These are phyloP conservation scores for Xylaria nigripes DNA, from an alignment of 495 filamentous ascomycete genomes.

Conservation along the genomic window DNA sequence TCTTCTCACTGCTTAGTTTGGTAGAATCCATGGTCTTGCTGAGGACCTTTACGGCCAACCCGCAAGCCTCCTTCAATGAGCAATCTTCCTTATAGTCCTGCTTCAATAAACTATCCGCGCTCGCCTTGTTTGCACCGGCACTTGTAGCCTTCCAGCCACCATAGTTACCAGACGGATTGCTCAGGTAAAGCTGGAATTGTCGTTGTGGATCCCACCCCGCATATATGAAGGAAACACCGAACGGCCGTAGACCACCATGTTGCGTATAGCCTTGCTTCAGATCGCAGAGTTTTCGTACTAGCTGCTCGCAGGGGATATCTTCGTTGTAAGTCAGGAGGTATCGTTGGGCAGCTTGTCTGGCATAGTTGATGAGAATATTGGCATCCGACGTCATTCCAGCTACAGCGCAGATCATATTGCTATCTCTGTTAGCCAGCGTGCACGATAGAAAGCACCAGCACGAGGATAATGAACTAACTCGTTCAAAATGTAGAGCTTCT, in stretches of 20 bases:
- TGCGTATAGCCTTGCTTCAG: conserved; percentile 99
- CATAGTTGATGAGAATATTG: conserved; percentile 99
- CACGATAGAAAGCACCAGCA: neutral
- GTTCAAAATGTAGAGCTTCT: conserved; percentile 99
- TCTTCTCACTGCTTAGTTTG: conserved; percentile 97
- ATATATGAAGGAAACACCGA: conserved; percentile 99
- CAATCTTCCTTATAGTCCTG: conserved; percentile 99
- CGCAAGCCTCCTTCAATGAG: conserved; percentile 91
- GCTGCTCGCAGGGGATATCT: conserved; percentile 98
- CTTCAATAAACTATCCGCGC: conserved; percentile 94
- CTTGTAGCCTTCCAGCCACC: conserved; percentile 99
- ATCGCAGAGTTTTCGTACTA: conserved; percentile 93
- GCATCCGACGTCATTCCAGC: conserved; percentile 99
- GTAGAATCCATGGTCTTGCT: conserved; percentile 99
- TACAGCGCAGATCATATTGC: conserved; percentile 99
- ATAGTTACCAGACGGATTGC: conserved; percentile 99
- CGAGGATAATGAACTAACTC: conserved; percentile 56
- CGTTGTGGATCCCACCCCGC: conserved; percentile 91
- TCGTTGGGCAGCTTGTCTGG: conserved; percentile 88
- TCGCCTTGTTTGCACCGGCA: conserved; percentile 95
- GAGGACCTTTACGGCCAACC: conserved; percentile 94
- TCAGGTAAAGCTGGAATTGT: conserved; percentile 98
- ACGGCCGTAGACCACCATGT: conserved; percentile 92
- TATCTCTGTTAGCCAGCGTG: conserved; percentile 26
- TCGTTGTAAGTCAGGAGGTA: conserved; percentile 99